phyloP scores from a whole-genome alignment of 345 rosid genomes.

The Aquilaria malaccensis region DNA sequence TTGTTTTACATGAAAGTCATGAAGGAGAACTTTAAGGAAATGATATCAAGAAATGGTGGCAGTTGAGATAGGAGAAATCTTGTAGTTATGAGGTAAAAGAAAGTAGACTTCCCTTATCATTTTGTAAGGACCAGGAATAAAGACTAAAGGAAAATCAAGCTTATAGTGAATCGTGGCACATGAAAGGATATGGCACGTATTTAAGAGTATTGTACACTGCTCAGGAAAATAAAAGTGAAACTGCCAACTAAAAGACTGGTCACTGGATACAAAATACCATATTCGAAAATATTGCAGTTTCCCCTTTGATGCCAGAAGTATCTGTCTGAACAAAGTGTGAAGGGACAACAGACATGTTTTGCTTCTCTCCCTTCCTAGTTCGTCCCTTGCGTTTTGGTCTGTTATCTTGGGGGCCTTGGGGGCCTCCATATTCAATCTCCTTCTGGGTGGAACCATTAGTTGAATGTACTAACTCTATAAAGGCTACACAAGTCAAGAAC shows the following conservation, averaged over 20 bases:
- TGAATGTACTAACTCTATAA: slow-evolving; percentile 75
- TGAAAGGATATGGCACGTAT: too few relatives aligned
- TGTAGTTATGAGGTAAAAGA: too few relatives aligned
- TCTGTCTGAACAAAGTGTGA: slow-evolving; percentile 79
- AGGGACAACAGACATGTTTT: slow-evolving; percentile 57
- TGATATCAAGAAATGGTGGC: too few relatives aligned
- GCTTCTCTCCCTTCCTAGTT: slow-evolving; percentile 50
- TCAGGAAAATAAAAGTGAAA: slow-evolving; percentile 3
- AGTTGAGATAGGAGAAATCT: too few relatives aligned
- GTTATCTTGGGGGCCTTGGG: slow-evolving; percentile 23
- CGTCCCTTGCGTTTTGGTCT: slow-evolving; percentile 31
- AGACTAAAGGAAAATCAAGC: too few relatives aligned
- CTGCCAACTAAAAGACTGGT: neutral
- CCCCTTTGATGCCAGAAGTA: slow-evolving; percentile 69
- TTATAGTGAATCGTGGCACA: too few relatives aligned
- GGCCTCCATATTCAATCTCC: slow-evolving; percentile 39
- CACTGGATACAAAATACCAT: slow-evolving; percentile 92
- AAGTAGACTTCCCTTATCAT: too few relatives aligned
- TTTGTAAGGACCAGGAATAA: too few relatives aligned
- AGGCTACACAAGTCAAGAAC: slow-evolving; percentile 41
- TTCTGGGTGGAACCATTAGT: slow-evolving; percentile 90
- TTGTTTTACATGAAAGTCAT: too few relatives aligned
- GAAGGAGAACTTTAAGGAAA: too few relatives aligned
- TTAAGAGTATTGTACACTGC: too few relatives aligned
- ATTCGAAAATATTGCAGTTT: slow-evolving; percentile 67